Percentiles rank a stretch among this genome's conserved stretches.
phyloP scores from a whole-genome alignment of 805 yeast species.

The Spathaspora arborariae region DNA sequence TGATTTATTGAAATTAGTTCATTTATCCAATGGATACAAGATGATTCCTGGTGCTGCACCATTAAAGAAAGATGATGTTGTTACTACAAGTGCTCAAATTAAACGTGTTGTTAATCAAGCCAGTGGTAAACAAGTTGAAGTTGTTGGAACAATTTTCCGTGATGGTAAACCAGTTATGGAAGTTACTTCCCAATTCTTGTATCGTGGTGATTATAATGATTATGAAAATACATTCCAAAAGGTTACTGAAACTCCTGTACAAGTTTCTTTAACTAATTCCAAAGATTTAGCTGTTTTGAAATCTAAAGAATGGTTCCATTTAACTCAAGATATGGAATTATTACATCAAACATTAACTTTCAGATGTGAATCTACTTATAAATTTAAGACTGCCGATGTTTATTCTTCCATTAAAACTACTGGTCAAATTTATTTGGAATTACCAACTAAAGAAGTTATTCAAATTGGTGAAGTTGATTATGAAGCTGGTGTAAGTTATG shows the following conservation, averaged over 20 bases:
- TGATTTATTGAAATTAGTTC: slow-evolving; percentile 90
- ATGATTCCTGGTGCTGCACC: slow-evolving; percentile 92
- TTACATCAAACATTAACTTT: slow-evolving; percentile 79
- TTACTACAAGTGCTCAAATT: slow-evolving; percentile 77
- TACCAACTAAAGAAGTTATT: slow-evolving; percentile 85
- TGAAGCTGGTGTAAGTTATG: slow-evolving; percentile 88
- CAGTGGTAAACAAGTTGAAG: slow-evolving; percentile 94
- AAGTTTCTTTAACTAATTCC: slow-evolving; percentile 64
- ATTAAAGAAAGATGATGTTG: slow-evolving; percentile 81
- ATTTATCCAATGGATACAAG: slow-evolving; percentile 89
- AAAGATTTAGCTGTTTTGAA: slow-evolving; percentile 91
- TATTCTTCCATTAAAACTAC: slow-evolving; percentile 76
- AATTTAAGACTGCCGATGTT: slow-evolving; percentile 71
- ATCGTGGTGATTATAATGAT: slow-evolving; percentile 88
- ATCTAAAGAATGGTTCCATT: slow-evolving; percentile 97
- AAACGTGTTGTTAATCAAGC: slow-evolving; percentile 87
- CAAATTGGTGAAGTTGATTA: slow-evolving; percentile 82
- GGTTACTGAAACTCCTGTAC: slow-evolving; percentile 80
- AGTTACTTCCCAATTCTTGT: slow-evolving; percentile 91
- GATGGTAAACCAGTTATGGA: slow-evolving; percentile 82
- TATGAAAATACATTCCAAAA: slow-evolving; percentile 90
- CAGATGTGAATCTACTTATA: slow-evolving; percentile 81
- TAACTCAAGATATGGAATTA: slow-evolving; percentile 65
- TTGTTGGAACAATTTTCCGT: slow-evolving; percentile 81
- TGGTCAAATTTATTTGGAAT: slow-evolving; percentile 83